Conservation (phyloP, 1,139 yeast species). For the Schizosaccharomyces versatilis region DNA sequence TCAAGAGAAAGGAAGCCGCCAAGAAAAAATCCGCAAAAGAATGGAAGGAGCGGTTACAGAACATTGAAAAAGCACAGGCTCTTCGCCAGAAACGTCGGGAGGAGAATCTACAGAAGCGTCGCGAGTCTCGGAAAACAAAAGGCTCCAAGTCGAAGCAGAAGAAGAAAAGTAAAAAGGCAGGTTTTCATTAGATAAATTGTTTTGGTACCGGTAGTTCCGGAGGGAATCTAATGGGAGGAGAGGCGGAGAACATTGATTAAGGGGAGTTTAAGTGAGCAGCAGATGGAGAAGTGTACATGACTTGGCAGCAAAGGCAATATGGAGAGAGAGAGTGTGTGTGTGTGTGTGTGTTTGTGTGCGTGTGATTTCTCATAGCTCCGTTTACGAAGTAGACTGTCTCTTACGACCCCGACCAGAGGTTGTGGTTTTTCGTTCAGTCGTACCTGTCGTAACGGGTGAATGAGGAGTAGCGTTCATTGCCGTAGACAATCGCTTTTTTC, state of each 20-base stretch:
- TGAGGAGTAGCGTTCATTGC: not conserved
- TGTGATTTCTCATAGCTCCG: too few relatives aligned
- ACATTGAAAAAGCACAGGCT: constrained; percentile 50
- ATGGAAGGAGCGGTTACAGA: constrained; percentile 61
- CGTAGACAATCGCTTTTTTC: not conserved
- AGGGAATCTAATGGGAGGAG: too few relatives aligned
- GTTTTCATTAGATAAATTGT: constrained; percentile 1
- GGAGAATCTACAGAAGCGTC: constrained; percentile 63
- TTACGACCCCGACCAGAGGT: too few relatives aligned
- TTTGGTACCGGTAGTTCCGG: too few relatives aligned
- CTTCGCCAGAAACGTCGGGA: constrained; percentile 71
- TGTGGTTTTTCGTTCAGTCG: not conserved
- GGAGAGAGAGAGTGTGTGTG: too few relatives aligned
- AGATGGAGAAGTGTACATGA: too few relatives aligned
- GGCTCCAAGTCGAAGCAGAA: constrained; percentile 9
- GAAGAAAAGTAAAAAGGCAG: constrained; percentile 12
- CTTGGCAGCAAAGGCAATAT: too few relatives aligned
- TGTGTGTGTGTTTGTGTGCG: too few relatives aligned
- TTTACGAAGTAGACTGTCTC: too few relatives aligned
- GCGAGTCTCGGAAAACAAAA: constrained; percentile 43
- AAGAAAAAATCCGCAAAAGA: constrained; percentile 65
- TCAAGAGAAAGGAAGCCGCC: constrained; percentile 58
- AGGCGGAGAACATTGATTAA: too few relatives aligned
- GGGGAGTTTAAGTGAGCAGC: too few relatives aligned
- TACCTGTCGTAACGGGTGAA: not conserved